Evolutionary conservation across 2,329 filamentous ascomycete species (phyloP).

Genomic region (Mariannaea sp.): DNA sequence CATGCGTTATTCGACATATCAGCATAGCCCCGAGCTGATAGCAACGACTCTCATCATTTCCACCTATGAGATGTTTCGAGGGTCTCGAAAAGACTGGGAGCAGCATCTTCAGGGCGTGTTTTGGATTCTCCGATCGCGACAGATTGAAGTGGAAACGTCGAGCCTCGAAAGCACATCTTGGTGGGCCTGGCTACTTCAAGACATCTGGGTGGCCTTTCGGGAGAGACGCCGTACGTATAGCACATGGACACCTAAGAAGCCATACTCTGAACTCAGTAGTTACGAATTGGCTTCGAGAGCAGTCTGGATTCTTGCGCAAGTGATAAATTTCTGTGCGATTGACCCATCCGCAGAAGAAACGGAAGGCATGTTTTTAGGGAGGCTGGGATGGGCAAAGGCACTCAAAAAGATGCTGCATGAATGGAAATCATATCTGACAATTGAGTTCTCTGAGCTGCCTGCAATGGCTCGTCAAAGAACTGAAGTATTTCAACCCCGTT

Average conservation of each 20-base stretch:
- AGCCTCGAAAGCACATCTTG: constrained; percentile 62
- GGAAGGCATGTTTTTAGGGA: too few species aligned
- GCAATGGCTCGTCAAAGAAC: too few species aligned
- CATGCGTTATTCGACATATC: constrained; percentile 61
- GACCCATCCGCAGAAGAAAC: too few species aligned
- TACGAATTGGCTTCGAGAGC: constrained; percentile 57
- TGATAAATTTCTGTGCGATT: too few species aligned
- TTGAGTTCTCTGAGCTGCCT: too few species aligned
- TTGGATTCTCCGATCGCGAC: constrained; percentile 66
- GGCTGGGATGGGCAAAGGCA: too few species aligned
- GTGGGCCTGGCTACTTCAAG: constrained; percentile 70
- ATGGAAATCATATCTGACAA: too few species aligned
- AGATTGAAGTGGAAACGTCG: constrained; percentile 62
- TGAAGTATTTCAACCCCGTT: too few species aligned
- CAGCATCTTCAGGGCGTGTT: constrained; percentile 67
- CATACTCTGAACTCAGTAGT: constrained; percentile 51
- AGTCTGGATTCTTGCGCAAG: too few species aligned
- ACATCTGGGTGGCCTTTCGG: constrained; percentile 66
- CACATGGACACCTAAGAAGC: constrained; percentile 60
- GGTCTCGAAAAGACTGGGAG: constrained; percentile 60
- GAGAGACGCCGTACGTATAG: constrained; percentile 60
- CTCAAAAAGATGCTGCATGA: too few species aligned
- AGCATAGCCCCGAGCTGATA: constrained; percentile 60
- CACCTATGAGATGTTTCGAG: constrained; percentile 70
- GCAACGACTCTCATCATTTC: constrained; percentile 64